These are phyloP conservation scores for Copromyces sp. DNA, from an alignment of 495 filamentous ascomycete genomes.

Conservation along the genomic window DNA sequence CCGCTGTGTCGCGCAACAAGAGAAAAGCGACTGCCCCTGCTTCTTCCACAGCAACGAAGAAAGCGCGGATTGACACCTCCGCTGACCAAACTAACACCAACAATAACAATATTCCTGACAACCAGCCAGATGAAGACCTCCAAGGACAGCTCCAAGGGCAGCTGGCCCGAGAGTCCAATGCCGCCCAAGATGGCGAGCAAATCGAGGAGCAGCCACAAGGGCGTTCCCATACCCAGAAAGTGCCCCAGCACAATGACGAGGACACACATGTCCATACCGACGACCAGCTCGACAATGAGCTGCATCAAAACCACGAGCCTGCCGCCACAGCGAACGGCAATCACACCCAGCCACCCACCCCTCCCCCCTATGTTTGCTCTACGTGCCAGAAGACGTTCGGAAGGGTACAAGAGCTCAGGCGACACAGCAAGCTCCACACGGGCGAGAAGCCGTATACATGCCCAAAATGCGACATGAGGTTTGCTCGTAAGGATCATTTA, in stretches of 20 bases:
- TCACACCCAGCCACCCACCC: background rate
- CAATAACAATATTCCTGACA: background rate
- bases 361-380: conserved; percentile 57
- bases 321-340: background rate
- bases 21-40: background rate
- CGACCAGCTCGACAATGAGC: background rate
- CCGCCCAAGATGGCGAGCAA: background rate
- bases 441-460: conserved; percentile 92
- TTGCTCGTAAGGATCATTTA: conserved; percentile 89
- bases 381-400: conserved; percentile 84
- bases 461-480: conserved; percentile 83
- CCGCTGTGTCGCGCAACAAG: background rate
- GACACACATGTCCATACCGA: background rate
- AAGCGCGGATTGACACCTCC: background rate
- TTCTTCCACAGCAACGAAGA: background rate
- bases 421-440: conserved; percentile 91
- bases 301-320: background rate
- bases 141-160: background rate
- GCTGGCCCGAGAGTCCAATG: background rate
- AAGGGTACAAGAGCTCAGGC: conserved; percentile 86
- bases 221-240: background rate
- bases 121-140: background rate
- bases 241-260: background rate
- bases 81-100: background rate
- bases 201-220: background rate